These are phyloP conservation scores for Litchi chinensis DNA, from an alignment of 345 rosid genomes.

Conservation along the genomic window DNA sequence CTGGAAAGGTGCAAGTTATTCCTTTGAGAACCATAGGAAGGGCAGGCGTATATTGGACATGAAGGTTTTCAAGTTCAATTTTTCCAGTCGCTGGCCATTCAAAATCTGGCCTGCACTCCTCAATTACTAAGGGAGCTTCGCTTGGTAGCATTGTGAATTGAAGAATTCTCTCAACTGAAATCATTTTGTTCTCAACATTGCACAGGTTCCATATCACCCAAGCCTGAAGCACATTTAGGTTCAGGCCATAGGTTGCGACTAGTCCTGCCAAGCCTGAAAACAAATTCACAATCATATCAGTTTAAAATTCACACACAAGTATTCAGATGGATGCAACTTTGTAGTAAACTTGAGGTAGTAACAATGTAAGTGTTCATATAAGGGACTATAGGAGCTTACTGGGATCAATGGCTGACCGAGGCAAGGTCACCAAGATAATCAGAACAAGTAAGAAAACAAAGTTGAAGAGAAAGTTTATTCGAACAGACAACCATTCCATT, in stretches of 20 bases:
- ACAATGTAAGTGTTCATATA: neutral
- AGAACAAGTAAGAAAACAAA: slow-evolving; percentile 76
- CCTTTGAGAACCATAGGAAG: slow-evolving; percentile 68
- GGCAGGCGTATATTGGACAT: slow-evolving; percentile 51
- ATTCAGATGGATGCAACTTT: neutral
- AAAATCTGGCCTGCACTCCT: slow-evolving; percentile 38
- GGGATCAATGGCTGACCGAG: slow-evolving; percentile 65
- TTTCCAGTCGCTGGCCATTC: slow-evolving; percentile 62
- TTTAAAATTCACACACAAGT: neutral
- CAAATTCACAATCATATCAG: slow-evolving; percentile 3
- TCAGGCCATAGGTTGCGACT: slow-evolving; percentile 64
- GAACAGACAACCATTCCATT: slow-evolving; percentile 86
- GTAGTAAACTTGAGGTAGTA: slow-evolving; percentile 2
- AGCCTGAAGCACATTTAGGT: slow-evolving; percentile 69
- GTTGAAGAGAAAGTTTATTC: slow-evolving; percentile 82
- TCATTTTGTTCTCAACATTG: slow-evolving; percentile 82
- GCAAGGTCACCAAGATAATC: slow-evolving; percentile 68
- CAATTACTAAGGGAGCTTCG: slow-evolving; percentile 56
- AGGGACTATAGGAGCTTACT: slow-evolving; percentile 46
- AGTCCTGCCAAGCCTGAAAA: slow-evolving; percentile 69
- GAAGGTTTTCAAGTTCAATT: slow-evolving; percentile 53
- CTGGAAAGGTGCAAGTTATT: slow-evolving; percentile 63
- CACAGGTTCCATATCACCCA: slow-evolving; percentile 82
- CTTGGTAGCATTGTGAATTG: slow-evolving; percentile 56
- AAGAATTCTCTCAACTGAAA: slow-evolving; percentile 72